Evolutionary conservation across 257 asterid genomes (phyloP), one percentile per base, ranked within the genome.

Genomic region (Datura wrightii): DNA sequence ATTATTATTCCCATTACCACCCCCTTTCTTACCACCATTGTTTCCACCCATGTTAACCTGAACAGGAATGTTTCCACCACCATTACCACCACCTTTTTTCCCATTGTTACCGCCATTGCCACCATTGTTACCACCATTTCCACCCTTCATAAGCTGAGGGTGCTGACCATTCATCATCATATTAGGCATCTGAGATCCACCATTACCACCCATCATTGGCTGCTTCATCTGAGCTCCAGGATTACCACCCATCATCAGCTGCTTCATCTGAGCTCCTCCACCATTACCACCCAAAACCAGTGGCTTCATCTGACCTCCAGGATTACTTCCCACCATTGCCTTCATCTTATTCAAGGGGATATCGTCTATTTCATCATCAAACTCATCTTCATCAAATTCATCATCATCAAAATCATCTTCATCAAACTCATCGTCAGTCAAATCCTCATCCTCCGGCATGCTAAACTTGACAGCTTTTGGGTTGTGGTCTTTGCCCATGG

Each of bases 321-420:
- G 34, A 31, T 67, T 58, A 62, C 88, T 91, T 8, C 54, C 88
- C 89, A 91, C 31, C 62, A 76, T 76, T 3, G 13, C 60, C 62
- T 76, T 76, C 92, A 80, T 88, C 89, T 89, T 92, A 58, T 60
- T 85, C 48, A 56, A 2, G 0, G 93, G 94, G 3, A 52, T 76
- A 50, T 84, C 95, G 36, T 92, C 95, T 83, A 90, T 14, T 50
- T 91, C 97, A 83, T 94, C 98, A 67, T 93, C 97, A 19, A 88
- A 87, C 5, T 90, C 97, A 63, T 94, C 90, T 8, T 87, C 89
- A 7, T 86, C 87, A 46, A 19, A 39, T 3, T 87, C 88, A 34
- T 83, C 31, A 0, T 84, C 85, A 16, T 88, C 93, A 8, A 84
- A 90, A 1, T 89, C 90, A 11, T 90, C 94, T 1, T 88, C 85